These are phyloP conservation scores for Chaetomiaceae sp. DNA, from an alignment of 2,329 filamentous ascomycete species.

Conservation along the genomic window DNA sequence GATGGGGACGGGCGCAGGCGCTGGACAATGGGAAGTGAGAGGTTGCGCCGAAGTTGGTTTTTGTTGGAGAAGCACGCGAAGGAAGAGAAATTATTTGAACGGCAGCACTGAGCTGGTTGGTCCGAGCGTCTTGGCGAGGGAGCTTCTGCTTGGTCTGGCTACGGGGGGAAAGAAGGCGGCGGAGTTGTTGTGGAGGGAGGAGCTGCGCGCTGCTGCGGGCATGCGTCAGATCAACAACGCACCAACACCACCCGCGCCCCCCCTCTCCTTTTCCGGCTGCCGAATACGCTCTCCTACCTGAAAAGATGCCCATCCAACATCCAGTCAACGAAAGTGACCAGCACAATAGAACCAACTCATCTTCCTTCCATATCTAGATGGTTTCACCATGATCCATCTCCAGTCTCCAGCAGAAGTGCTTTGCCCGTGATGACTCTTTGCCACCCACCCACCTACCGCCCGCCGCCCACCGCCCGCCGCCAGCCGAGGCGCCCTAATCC, in stretches of 20 bases:
- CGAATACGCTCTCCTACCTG: not conserved
- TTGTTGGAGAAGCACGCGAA: conserved; percentile 16
- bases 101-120: conserved; percentile 22
- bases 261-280: not conserved
- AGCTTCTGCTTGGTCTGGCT: conserved; percentile 14
- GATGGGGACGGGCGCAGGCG: conserved; percentile 18
- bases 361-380: too few species aligned
- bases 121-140: conserved; percentile 24
- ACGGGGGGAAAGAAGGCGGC: conserved; percentile 5
- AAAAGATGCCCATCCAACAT: too few species aligned
- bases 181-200: conserved; percentile 9
- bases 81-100: conserved; percentile 25
- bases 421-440: too few species aligned
- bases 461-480: too few species aligned
- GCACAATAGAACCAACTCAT: too few species aligned
- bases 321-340: too few species aligned
- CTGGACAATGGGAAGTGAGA: conserved; percentile 13
- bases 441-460: not conserved
- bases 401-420: too few species aligned
- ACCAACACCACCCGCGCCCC: conserved; percentile 5
- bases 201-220: conserved; percentile 8
- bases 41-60: conserved; percentile 21
- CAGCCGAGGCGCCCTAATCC: not conserved
- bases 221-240: conserved; percentile 21
- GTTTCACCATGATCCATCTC: too few species aligned